These are phyloP conservation scores for Aquilaria agallochum DNA, from an alignment of 441 rosid species.

Conservation along the genomic window DNA sequence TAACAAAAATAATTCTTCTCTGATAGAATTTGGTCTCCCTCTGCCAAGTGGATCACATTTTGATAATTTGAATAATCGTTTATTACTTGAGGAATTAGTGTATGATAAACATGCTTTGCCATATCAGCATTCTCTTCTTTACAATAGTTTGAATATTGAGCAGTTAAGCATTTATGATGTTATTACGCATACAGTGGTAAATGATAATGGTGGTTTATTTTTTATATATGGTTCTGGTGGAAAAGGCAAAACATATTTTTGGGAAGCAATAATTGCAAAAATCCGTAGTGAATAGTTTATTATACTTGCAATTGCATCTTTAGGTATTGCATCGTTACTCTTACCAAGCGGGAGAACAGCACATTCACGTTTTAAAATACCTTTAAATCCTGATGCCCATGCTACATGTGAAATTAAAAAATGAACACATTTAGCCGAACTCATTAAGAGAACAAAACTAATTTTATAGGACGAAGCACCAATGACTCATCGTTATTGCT, in stretches of 20 bases:
- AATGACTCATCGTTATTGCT: conserved; percentile 1
- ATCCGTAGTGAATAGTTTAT: too few relatives aligned
- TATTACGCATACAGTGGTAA: background rate
- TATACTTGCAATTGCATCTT: too few relatives aligned
- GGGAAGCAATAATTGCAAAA: too few relatives aligned
- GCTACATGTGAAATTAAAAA: background rate
- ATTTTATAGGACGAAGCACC: conserved; percentile 4
- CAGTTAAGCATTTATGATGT: background rate
- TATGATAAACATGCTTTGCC: background rate
- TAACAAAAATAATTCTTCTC: background rate
- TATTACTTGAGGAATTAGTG: background rate
- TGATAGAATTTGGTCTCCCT: background rate
- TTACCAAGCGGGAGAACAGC: too few relatives aligned
- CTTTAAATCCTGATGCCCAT: background rate
- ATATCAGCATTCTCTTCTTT: background rate
- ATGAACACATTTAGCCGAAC: background rate
- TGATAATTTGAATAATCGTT: background rate
- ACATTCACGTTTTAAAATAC: background rate
- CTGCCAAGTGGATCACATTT: background rate
- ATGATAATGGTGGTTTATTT: background rate
- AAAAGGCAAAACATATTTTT: too few relatives aligned
- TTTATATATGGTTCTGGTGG: too few relatives aligned
- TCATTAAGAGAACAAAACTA: background rate
- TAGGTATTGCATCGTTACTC: too few relatives aligned
- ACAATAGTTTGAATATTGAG: background rate